These are phyloP conservation scores for Nemania serpens DNA, from an alignment of 2,329 filamentous ascomycete genomes.

Conservation along the genomic window DNA sequence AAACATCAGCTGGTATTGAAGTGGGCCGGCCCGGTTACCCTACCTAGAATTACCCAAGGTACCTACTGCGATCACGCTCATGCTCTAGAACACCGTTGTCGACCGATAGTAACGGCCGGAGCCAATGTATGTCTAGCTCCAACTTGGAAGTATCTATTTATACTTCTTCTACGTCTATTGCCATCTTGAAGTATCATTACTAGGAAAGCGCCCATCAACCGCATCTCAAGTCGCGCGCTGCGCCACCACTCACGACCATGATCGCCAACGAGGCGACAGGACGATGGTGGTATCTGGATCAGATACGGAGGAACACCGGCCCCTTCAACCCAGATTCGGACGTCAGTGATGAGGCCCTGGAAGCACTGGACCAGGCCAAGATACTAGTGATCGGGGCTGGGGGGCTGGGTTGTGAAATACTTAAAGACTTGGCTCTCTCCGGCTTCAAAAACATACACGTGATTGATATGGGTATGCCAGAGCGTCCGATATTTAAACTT, in stretches of 20 bases:
- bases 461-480: conserved; percentile 90
- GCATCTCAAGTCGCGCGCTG: not conserved
- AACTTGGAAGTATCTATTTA: not conserved
- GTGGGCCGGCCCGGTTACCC: too few species aligned
- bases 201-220: not conserved
- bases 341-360: conserved; percentile 56
- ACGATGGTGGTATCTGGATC: conserved; percentile 80
- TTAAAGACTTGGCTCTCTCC: conserved; percentile 94
- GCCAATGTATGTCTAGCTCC: not conserved
- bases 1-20: too few species aligned
- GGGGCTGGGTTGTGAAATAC: conserved; percentile 91
- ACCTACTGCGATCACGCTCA: not conserved
- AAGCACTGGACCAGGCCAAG: conserved; percentile 70
- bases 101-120: too few species aligned
- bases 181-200: too few species aligned
- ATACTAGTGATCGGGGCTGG: conserved; percentile 85
- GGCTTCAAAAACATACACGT: conserved; percentile 98
- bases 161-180: not conserved
- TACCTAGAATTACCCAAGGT: too few species aligned
- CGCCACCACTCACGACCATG: conserved; percentile 9
- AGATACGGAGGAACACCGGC: conserved; percentile 74
- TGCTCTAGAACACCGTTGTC: not conserved
- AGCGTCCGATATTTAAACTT: not conserved
- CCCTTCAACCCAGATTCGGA: conserved; percentile 76
- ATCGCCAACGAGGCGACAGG: conserved; percentile 26